phyloP scores from a whole-genome alignment of 176 grass and related monocot genomes.

The Stipa capillata region DNA sequence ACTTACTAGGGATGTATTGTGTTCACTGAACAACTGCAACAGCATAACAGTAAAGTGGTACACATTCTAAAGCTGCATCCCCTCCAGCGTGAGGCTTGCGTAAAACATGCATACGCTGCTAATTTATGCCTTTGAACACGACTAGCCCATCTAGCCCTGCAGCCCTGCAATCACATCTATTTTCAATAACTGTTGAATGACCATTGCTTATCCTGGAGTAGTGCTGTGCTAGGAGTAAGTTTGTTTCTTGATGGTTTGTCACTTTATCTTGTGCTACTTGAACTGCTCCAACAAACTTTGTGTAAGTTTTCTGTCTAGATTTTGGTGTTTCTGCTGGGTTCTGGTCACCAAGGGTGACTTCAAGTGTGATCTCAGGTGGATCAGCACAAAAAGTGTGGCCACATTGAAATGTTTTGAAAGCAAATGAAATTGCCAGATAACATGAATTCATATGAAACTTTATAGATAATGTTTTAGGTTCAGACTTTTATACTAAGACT shows the following conservation, averaged over 20 bases:
- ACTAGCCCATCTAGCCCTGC: not conserved
- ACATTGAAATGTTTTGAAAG: not conserved
- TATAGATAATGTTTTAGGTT: not conserved
- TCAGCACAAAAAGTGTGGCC: not conserved
- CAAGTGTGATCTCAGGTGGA: not conserved
- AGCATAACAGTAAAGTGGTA: not conserved
- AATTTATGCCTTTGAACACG: not conserved
- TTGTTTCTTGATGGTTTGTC: not conserved
- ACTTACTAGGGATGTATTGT: not conserved
- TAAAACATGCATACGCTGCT: not conserved
- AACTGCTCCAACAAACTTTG: not conserved
- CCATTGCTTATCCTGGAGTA: not conserved
- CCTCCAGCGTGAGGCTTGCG: not conserved
- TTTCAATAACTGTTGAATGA: not conserved
- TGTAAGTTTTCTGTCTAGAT: not conserved
- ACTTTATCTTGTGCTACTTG: not conserved
- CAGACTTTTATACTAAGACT: not conserved
- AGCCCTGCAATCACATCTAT: not conserved
- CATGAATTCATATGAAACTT: not conserved
- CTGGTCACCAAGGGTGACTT: not conserved
- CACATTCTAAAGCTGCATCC: constrained; percentile 6
- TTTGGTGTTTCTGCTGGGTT: not conserved
- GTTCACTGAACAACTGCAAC: not conserved
- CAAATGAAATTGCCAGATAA: not conserved
- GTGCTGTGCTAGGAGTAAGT: not conserved